Evolutionary conservation across 177 flowering plant genomes (phyloP), one percentile per base, ranked within the genome.

Genomic region (Tripterygium wilfordii): DNA sequence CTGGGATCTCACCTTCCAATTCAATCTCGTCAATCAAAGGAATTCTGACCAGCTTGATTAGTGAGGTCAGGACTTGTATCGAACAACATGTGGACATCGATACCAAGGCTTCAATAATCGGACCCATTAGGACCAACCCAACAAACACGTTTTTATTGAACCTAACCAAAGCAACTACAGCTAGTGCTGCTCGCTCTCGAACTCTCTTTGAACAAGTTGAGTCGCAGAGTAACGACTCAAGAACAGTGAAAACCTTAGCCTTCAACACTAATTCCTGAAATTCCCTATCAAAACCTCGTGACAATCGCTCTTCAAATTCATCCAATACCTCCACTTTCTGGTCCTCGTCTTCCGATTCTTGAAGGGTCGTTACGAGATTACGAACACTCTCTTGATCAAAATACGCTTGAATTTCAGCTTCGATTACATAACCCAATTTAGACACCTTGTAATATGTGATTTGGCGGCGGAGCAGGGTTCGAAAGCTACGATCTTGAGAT

Each of bases 101-200:
- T 18, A 66, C 42, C 30, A 70, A 39, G 19, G 54, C 41, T 15
- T 25, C 38, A 18, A 49, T 10, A 2, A 41, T 63, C 13, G 53
- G 55, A 25, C 75, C 71, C 71, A 70, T 70, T 20, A 66, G 22
- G n/a, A 63, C 71, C 17, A 56, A 23, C 3, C 75, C 75, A 10
- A 66, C 68, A 36, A 66, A 70, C 35, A 70, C 75, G 23, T 59
- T 41, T 35, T 38, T 48, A n/a, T 70, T 70, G 61, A 70, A 66
- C 9, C 32, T 32, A 21, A 54, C 63, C 24, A 70, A 27, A 10
- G 66, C 53, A 1, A 46, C 49, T n/a, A 66, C 53, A 7, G 29
- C 60, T 1, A 28, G 24, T 22, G 49, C 71, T 6, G 48, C 41
- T 3, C 45, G 42, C 9, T 66, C 75, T 14, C 49, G n/a, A 17